phyloP scores from a whole-genome alignment of 345 rosid genomes.

The Melastoma malabathricum region DNA sequence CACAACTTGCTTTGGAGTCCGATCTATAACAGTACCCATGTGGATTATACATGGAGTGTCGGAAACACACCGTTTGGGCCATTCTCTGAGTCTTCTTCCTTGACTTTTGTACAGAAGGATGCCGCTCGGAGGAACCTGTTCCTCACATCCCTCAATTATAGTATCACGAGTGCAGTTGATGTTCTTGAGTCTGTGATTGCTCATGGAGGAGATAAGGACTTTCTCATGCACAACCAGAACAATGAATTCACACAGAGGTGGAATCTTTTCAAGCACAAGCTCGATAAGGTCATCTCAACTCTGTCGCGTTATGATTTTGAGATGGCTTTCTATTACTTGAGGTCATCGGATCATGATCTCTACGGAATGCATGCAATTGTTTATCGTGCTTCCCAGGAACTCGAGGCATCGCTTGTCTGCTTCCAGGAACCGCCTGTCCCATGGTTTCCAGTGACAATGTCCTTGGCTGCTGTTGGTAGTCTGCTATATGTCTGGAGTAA shows the following conservation, averaged over 20 bases:
- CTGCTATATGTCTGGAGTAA: constrained; percentile 40
- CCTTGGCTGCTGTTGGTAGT: constrained; percentile 41
- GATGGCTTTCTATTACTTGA: constrained; percentile 67
- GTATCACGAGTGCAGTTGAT: constrained; percentile 62
- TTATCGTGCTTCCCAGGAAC: constrained; percentile 65
- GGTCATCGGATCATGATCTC: constrained; percentile 77
- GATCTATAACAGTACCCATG: constrained; percentile 58
- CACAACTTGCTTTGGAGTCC: constrained; percentile 80
- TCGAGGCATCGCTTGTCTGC: constrained; percentile 83
- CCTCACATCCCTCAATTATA: constrained; percentile 63
- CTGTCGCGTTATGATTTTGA: constrained; percentile 71
- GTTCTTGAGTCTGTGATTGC: constrained; percentile 58
- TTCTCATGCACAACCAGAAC: constrained; percentile 44
- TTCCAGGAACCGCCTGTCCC: constrained; percentile 95
- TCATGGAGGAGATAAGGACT: constrained; percentile 77
- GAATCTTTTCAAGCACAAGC: constrained; percentile 75
- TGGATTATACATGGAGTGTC: constrained; percentile 95
- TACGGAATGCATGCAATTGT: constrained; percentile 68
- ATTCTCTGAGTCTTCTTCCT: constrained; percentile 61
- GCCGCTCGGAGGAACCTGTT: constrained; percentile 81
- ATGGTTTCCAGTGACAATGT: constrained; percentile 53
- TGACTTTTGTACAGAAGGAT: constrained; percentile 90
- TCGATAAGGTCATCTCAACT: constrained; percentile 75
- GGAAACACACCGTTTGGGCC: constrained; percentile 99
- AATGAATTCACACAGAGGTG: constrained; percentile 73